These are phyloP conservation scores for Arbutus unedo DNA, from an alignment of 148 eudicot genomes.

Conservation along the genomic window DNA sequence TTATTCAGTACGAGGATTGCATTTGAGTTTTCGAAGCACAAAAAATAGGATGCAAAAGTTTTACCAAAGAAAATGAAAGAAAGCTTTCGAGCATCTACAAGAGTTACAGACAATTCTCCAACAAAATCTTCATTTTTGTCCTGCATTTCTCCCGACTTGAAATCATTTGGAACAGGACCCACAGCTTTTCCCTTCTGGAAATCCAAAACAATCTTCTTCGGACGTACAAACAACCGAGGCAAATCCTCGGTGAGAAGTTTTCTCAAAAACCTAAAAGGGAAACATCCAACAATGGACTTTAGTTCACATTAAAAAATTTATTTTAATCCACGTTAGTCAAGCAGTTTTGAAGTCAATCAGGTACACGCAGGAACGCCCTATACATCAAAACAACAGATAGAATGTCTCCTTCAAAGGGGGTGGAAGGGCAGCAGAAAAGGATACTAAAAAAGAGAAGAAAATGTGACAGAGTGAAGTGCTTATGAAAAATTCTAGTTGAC, in stretches of 20 bases:
- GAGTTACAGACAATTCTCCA: constrained; percentile 97
- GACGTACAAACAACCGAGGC: constrained; percentile 91
- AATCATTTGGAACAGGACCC: constrained; percentile 60
- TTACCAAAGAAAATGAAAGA: constrained; percentile 70
- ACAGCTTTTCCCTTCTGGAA: constrained; percentile 89
- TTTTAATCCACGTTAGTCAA: neutral
- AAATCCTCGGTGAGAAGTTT: constrained; percentile 94
- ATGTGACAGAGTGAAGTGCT: neutral
- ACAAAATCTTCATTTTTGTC: constrained; percentile 82
- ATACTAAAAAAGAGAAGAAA: neutral
- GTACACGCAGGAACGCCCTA: neutral
- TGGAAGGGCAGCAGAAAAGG: neutral
- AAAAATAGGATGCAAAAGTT: neutral
- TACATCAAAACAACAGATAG: neutral
- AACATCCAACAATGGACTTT: neutral
- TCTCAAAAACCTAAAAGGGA: constrained; percentile 69
- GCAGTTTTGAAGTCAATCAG: constrained; percentile 4
- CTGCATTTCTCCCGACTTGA: constrained; percentile 66
- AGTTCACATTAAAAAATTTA: neutral
- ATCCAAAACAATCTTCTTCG: constrained; percentile 92
- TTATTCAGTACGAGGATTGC: neutral
- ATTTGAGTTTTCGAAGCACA: neutral
- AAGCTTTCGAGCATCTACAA: constrained; percentile 91
- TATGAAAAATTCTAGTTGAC: neutral
- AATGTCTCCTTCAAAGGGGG: neutral